phyloP scores from a whole-genome alignment of 179 eudicot genomes.

The Vitellaria paradoxa region DNA sequence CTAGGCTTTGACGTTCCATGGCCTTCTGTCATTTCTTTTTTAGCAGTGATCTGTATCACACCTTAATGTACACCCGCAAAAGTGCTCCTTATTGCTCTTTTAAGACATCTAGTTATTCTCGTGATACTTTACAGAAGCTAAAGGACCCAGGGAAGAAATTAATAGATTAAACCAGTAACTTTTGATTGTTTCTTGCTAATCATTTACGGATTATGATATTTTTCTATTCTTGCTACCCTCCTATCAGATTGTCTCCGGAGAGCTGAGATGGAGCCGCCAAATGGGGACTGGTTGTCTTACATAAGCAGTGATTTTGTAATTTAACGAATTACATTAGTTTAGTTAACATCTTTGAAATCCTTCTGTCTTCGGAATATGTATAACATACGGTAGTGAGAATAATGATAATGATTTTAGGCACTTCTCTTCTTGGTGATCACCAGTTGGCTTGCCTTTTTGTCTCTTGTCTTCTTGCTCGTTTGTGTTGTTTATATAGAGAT shows the following conservation, averaged over 20 bases:
- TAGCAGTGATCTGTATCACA: background rate
- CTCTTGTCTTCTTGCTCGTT: background rate
- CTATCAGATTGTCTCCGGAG: background rate
- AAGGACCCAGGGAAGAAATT: background rate
- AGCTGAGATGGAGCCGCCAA: background rate
- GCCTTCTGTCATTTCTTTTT: background rate
- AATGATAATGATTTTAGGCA: background rate
- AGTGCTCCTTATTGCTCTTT: background rate
- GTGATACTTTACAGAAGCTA: constrained; percentile 1
- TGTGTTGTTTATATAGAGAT: background rate
- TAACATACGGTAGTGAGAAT: background rate
- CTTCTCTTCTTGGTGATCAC: background rate
- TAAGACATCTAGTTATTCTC: background rate
- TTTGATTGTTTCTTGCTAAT: background rate
- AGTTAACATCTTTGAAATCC: background rate
- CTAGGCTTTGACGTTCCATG: background rate
- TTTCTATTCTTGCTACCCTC: background rate
- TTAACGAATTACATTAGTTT: background rate
- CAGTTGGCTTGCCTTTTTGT: background rate
- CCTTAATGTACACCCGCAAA: background rate
- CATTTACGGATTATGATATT: background rate
- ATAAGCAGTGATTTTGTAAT: background rate
- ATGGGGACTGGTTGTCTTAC: constrained; percentile 1
- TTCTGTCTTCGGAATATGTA: background rate
- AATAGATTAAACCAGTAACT: background rate